phyloP scores from a whole-genome alignment of 331 rosid species.

The Malus hybrid region DNA sequence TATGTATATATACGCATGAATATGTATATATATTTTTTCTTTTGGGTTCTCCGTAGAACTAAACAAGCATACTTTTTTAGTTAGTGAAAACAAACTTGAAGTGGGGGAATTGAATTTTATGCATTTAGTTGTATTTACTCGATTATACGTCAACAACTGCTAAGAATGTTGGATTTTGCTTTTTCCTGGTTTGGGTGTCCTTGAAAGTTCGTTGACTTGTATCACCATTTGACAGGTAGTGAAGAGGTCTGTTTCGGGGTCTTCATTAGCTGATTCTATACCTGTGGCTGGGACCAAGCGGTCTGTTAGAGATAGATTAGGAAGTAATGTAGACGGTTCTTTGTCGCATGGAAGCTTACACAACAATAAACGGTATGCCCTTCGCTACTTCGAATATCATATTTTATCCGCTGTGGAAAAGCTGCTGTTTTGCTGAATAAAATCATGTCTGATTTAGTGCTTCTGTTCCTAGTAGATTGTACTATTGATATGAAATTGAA shows the following conservation, averaged over 20 bases:
- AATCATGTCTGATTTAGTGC: neutral
- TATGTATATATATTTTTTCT: neutral
- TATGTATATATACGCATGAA: neutral
- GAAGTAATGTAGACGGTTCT: conserved; percentile 45
- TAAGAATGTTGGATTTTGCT: neutral
- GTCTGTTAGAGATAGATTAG: conserved; percentile 84
- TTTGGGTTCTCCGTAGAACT: neutral
- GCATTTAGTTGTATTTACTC: neutral
- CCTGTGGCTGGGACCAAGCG: conserved; percentile 58
- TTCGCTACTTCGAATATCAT: neutral
- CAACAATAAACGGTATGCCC: conserved; percentile 58
- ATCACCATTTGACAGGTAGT: conserved; percentile 49
- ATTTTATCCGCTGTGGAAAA: neutral
- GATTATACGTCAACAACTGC: neutral
- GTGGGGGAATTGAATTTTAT: neutral
- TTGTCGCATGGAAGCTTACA: conserved; percentile 35
- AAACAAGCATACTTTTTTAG: neutral
- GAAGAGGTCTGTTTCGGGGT: conserved; percentile 46
- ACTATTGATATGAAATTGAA: neutral
- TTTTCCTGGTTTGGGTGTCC: conserved; percentile 11
- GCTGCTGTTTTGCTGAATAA: neutral
- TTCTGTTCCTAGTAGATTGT: neutral
- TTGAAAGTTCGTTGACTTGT: conserved; percentile 13
- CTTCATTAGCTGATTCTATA: conserved; percentile 37
- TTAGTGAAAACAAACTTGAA: neutral